Evolutionary conservation across 331 rosid genomes (phyloP).

Genomic region (Dryas integrifolia): DNA sequence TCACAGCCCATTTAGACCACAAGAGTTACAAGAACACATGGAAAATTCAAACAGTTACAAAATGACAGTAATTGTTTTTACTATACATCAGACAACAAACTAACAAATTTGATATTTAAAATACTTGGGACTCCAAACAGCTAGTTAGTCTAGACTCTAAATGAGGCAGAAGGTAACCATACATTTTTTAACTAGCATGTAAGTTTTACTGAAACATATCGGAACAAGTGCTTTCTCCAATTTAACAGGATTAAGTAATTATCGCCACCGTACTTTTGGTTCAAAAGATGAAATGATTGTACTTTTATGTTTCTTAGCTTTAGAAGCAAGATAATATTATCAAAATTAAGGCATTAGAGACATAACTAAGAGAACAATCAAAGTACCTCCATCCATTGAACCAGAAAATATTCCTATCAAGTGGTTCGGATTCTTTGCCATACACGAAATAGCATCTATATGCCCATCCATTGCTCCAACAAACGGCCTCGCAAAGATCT

Average conservation of each 20-base stretch:
- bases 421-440: slow-evolving; percentile 79
- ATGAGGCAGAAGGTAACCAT: too few relatives aligned
- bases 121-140: too few relatives aligned
- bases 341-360: not conserved
- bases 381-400: slow-evolving; percentile 91
- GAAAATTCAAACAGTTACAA: not conserved
- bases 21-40: not conserved
- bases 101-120: too few relatives aligned
- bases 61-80: too few relatives aligned
- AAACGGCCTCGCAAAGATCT: slow-evolving; percentile 95
- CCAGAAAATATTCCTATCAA: slow-evolving; percentile 83
- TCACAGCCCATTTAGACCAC: not conserved
- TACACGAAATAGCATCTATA: slow-evolving; percentile 69
- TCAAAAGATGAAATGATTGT: not conserved
- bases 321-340: not conserved
- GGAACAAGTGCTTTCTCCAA: too few relatives aligned
- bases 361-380: not conserved
- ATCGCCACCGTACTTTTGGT: too few relatives aligned
- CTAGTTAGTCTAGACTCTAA: too few relatives aligned
- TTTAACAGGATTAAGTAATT: too few relatives aligned
- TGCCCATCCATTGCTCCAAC: slow-evolving; percentile 96
- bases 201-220: too few relatives aligned
- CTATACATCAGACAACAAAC: too few relatives aligned
- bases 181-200: too few relatives aligned
- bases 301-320: not conserved